Evolutionary conservation across 2,329 filamentous ascomycete species (phyloP), one percentile per base, ranked within the genome.

Genomic region (Diaporthe citriasiana): DNA sequence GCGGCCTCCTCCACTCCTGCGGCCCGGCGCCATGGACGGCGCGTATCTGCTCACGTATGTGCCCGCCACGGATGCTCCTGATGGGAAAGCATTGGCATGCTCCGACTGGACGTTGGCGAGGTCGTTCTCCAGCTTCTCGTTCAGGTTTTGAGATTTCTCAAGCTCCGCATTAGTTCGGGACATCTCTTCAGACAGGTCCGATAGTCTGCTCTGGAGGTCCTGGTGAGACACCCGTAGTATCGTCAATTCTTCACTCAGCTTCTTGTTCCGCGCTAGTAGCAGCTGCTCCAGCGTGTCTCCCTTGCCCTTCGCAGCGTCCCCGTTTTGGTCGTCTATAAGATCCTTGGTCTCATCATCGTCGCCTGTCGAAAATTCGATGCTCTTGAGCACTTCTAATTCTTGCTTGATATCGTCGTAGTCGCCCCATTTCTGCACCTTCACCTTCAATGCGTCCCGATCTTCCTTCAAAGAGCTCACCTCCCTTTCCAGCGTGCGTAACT

Each of bases 371-470:
- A 99, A 98, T 82, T 99, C 97, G 78, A 99, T 98, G 78, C 96
- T 97, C 89, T 98, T 98, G 75, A 99, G 90, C 75, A 98, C 95
- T 79, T 98, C 96, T 4, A 99, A 88, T 83, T 99, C 97, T 77
- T 97, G 94, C 84, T 97, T 98, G 63, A 99, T 91, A 74, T 98
- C 96, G 45, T 98, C 95, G 81, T 99, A 99, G 82, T 99, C 97
- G 77, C 91, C 91, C 91, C 94, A 97, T 81, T 94, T 97, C 76
- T 95, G 92, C 4, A 98, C 90, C 84, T 97, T 98, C 50, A 88
- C 86, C 80, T 93, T 94, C 72, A 98, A 86, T 35, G 89, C 87
- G 75, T 98, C 95, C 76, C 94, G 92, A 81, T 98, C 97, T 42
- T 93, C 91, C 79, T 92, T 93, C 25, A 97, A 85, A 73, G 93